Conservation (phyloP, 1,284 basidiomycete species). For the Papiliotrema laurentii region DNA sequence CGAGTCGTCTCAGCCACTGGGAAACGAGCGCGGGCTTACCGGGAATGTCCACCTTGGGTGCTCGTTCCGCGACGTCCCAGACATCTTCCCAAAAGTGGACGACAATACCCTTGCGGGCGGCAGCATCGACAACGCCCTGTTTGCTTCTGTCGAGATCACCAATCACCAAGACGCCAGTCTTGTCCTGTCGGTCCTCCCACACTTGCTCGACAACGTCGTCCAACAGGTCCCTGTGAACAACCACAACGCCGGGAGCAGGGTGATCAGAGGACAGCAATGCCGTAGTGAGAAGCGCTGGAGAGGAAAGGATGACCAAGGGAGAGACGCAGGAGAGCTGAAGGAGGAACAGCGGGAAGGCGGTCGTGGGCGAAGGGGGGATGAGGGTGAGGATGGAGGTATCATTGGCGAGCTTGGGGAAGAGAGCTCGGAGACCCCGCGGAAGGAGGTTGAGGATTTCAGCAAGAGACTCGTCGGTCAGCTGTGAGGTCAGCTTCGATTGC, state of each 20-base stretch:
- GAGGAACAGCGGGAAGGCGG: constrained; percentile 34
- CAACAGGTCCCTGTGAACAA: constrained; percentile 28
- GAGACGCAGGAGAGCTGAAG: constrained; percentile 27
- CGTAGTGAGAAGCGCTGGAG: constrained; percentile 19
- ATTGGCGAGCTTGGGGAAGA: constrained; percentile 29
- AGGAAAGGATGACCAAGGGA: constrained; percentile 34
- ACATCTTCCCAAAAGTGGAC: constrained; percentile 41
- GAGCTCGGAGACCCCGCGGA: constrained; percentile 29
- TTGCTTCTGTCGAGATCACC: constrained; percentile 26
- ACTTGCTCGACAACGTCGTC: constrained; percentile 30
- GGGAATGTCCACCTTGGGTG: constrained; percentile 3
- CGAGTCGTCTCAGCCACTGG: too few species aligned
- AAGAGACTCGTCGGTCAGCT: constrained; percentile 32
- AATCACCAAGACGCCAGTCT: constrained; percentile 28
- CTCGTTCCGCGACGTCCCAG: constrained; percentile 33
- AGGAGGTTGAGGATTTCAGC: constrained; percentile 32
- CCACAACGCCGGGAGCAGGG: constrained; percentile 27
- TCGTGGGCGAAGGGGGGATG: constrained; percentile 31
- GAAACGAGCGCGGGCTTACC: too few species aligned
- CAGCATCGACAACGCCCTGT: constrained; percentile 8
- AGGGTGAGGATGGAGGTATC: constrained; percentile 23
- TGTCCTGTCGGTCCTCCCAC: constrained; percentile 16
- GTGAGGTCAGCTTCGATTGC: constrained; percentile 14
- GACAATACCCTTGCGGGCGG: constrained; percentile 25
- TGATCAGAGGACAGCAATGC: constrained; percentile 18